Evolutionary conservation across 2,329 filamentous ascomycete genomes (phyloP), one percentile per base, ranked within the genome.

Genomic region (Trichoderma atrobrunneum): DNA sequence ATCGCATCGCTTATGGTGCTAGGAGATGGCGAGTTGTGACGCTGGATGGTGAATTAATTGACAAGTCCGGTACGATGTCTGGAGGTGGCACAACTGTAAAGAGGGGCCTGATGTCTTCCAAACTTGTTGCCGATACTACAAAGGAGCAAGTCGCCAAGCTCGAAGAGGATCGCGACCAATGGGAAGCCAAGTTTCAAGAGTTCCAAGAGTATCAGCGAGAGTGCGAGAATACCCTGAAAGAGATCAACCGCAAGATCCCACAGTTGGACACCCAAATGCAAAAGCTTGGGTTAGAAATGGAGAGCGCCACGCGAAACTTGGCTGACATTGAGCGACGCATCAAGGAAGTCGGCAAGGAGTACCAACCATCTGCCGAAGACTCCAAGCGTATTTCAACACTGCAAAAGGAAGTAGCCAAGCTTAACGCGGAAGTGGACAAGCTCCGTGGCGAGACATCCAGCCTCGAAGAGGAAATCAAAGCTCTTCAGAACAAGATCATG

Each of bases 51-150:
- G 95, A 98, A 81, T 87, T 99, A 67, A 98, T 99, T 76, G 96
- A 99, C 84, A 97, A 97, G 80, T 98, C 95, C 1, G 96, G 96
- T 86, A 98, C 96, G 43, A 98, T 99, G 96, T 97, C 93, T 72
- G 96, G 96, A 85, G 96, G 96, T 86, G 96, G 96, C 71, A 95
- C 90, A 60, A 93, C 93, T 18, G 93, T 96, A 71, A 95, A 95
- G 77, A 94, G 91, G 79, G 97, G 97, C 0, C 90, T 94, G 72
- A 99, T 99, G 97, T 98, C 95, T 0, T 97, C 95, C 12, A 98
- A 97, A 82, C 90, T 97, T 60, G 91, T 93, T n/a, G 89, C 93
- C 1, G 94, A 97, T 72, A 92, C 92, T 18, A 92, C 90, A 66
- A 95, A 94, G 80, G 95, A 98, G 75, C 93, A 97, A 78, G 95